Conservation (phyloP, 2,329 filamentous ascomycete species). For the Fusarium vanettenii region DNA sequence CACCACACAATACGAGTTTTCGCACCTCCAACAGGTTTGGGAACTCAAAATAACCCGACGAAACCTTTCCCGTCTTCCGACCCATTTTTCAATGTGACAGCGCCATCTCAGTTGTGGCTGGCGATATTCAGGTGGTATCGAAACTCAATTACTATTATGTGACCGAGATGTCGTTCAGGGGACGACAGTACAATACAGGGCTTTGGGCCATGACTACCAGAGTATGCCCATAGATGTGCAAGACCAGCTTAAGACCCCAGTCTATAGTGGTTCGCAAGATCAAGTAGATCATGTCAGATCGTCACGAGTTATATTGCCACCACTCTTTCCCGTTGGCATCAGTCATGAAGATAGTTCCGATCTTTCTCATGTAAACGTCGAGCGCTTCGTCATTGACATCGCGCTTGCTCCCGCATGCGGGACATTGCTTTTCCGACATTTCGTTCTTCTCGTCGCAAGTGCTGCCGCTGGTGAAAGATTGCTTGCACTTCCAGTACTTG, state of each 20-base stretch:
- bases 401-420: background rate
- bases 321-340: background rate
- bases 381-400: background rate
- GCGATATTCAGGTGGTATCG: background rate
- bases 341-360: background rate
- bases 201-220: background rate
- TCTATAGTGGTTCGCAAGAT: background rate
- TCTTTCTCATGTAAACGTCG: background rate
- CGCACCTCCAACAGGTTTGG: background rate
- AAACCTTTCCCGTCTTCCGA: background rate
- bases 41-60: background rate
- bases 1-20: background rate
- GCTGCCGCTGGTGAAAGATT: background rate
- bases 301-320: background rate
- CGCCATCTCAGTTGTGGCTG: background rate
- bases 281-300: background rate
- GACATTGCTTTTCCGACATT: background rate
- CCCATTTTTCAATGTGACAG: background rate
- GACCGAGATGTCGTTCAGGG: background rate
- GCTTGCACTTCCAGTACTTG: conserved; percentile 3
- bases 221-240: background rate
- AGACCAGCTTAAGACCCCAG: background rate
- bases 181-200: too few relatives aligned
- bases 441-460: background rate
- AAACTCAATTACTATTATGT: background rate